Evolutionary conservation across 208 protist species (phyloP), one percentile per base, ranked within the genome.

Genomic region (Leishmania arabica): DNA sequence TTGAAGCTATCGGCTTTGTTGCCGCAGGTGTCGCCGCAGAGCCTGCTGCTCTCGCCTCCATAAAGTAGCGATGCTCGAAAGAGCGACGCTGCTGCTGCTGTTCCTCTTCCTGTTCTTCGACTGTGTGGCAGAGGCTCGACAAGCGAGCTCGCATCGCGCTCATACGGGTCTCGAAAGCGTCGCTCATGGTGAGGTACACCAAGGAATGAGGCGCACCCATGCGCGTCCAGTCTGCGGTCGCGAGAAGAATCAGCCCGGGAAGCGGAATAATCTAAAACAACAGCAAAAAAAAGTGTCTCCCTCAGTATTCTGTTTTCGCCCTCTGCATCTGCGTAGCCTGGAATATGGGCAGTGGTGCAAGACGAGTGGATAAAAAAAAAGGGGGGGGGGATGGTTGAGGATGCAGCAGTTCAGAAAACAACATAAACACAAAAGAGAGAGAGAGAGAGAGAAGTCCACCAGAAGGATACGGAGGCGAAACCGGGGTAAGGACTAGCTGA

Each of bases 111-210:
- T 81, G 69, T 42, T 66, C 40, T 45, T 85, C 78, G 1, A 84
- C 74, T 4, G 74, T 80, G 40, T 47, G 24, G 21, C 68, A 82
- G 0, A 87, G 53, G 21, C 75, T n/a, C 1, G 75, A 81, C 37
- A 87, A 75, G 0, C 84, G 84, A 0, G 84, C 64, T 0, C 80
- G 84, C 75, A 87, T 81, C 42, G 76, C 80, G 42, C 62, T n/a
- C 84, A 87, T 79, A 1, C 79, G 83, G 1, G 60, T 2, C 54
- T 86, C 79, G 37, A 86, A 56, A 21, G 68, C 42, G 24, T 75
- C 62, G 4, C 42, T 69, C 74, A 88, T 80, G 11, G 6, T 40
- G 7, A 64, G 34, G 40, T 11, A 77, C 7, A 34, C 15, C 15
- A 31, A 60, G 34, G 0, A 40, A 49, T 3, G 21, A 24, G 51